Evolutionary conservation across 208 protist genomes (phyloP), one percentile per base, ranked within the genome.

Genomic region (Tetramitus jugosus): DNA sequence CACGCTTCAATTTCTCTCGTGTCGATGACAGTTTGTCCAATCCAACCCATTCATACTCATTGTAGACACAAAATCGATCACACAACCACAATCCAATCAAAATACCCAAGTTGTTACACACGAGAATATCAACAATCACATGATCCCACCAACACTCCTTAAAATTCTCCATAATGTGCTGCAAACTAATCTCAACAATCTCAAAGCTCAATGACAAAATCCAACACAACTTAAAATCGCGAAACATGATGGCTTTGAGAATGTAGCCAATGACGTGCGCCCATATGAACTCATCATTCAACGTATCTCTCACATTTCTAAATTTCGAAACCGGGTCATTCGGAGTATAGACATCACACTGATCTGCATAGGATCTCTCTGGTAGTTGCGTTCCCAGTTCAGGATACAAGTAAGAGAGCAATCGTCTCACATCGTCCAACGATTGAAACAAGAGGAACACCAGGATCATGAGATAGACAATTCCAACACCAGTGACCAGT

Each of bases 61-160:
- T 76, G 62, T 39, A 60, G 37, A 33, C 49, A 35, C 89, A 80
- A 37, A 91, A 79, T 61, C 82, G 88, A n/a, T 77, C 61, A 61
- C 83, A 82, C 1, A 81, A 79, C 26, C 65, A 60, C 52, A 86
- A 78, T 33, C 96, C 96, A 3, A 96, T 53, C 4, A 95, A 68
- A 69, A 95, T 98, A 49, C 96, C 96, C 2, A 94, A 83, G 8
- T 80, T 84, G 85, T 98, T 98, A 85, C 94, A 97, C 23, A 96
- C 76, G 0, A 97, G 72, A 39, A 97, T 89, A 83, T 98, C 96
- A 6, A 98, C 82, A 39, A 98, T 79, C 4, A 96, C 29, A 82
- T 97, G 93, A 82, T 98, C 96, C 94, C 95, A 98, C 95, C 96
- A 98, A 88, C 96, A 62, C 86, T 98, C 94, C n/a, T 84, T 81